Conservation (phyloP, 108 stramenopile species). For the Mediolabrus comicus region DNA sequence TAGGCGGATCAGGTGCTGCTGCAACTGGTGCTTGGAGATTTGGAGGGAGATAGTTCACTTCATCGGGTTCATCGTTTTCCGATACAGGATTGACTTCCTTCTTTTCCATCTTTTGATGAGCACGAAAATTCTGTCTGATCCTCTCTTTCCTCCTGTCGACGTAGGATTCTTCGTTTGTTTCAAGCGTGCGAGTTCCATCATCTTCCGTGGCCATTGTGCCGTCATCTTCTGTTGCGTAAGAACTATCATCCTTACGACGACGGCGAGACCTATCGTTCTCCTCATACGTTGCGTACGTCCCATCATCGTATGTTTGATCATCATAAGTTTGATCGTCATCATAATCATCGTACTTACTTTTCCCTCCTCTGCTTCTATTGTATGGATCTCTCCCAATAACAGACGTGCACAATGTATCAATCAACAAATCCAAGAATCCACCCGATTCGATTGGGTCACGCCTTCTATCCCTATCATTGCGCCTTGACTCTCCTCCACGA, state of each 20-base stretch:
- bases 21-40: conserved; percentile 18
- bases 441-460: conserved; percentile 69
- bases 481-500: conserved; percentile 12
- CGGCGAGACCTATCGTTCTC: conserved; percentile 14
- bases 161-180: conserved; percentile 32
- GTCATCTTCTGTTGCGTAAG: conserved; percentile 25
- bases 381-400: conserved; percentile 56
- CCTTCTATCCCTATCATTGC: conserved; percentile 31
- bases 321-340: conserved; percentile 68
- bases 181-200: conserved; percentile 31
- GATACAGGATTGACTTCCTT: conserved; percentile 4
- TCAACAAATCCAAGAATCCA: conserved; percentile 81
- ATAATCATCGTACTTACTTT: conserved; percentile 35
- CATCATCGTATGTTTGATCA: conserved; percentile 62
- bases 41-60: conserved; percentile 10
- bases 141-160: conserved; percentile 5
- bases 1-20: conserved; percentile 5
- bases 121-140: conserved; percentile 19
- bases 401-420: conserved; percentile 83
- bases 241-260: conserved; percentile 10
- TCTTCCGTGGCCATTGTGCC: conserved; percentile 29
- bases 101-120: conserved; percentile 16
- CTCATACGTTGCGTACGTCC: conserved; percentile 79
- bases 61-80: conserved; percentile 16
- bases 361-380: conserved; percentile 27